Conservation (phyloP, 2,329 filamentous ascomycete species). For the Verruconis gallopava region DNA sequence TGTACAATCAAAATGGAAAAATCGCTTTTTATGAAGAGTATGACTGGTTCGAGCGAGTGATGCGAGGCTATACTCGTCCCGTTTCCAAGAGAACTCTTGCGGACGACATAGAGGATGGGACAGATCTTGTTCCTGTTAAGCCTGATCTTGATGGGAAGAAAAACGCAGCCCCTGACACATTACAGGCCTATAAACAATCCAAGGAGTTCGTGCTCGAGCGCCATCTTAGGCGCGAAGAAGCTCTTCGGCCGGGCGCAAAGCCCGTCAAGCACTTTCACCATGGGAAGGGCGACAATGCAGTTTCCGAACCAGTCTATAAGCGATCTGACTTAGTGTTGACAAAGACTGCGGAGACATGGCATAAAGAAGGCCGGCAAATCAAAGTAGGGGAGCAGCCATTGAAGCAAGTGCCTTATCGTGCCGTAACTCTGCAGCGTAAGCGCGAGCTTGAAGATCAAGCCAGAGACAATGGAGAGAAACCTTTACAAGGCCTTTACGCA, state of each 20-base stretch:
- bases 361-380: conserved; percentile 81
- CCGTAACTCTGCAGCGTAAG: conserved; percentile 75
- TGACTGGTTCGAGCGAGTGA: conserved; percentile 78
- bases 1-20: conserved; percentile 67
- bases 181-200: conserved; percentile 80
- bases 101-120: conserved; percentile 68
- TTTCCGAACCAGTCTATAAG: conserved; percentile 68
- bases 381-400: conserved; percentile 57
- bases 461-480: conserved; percentile 64
- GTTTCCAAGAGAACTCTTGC: conserved; percentile 46
- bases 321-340: conserved; percentile 71
- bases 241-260: conserved; percentile 54
- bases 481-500: conserved; percentile 75
- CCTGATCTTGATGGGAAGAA: conserved; percentile 47
- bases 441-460: conserved; percentile 81
- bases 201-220: conserved; percentile 74
- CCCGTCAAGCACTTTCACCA: conserved; percentile 63
- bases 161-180: conserved; percentile 58
- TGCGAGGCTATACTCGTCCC: conserved; percentile 56
- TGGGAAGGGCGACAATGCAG: conserved; percentile 58
- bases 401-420: conserved; percentile 80
- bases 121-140: conserved; percentile 60
- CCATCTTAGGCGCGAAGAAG: conserved; percentile 85
- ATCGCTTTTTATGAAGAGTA: conserved; percentile 62
- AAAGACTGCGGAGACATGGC: conserved; percentile 92